Evolutionary conservation across 1,139 yeast genomes (phyloP).

Genomic region (Spathaspora sp.): DNA sequence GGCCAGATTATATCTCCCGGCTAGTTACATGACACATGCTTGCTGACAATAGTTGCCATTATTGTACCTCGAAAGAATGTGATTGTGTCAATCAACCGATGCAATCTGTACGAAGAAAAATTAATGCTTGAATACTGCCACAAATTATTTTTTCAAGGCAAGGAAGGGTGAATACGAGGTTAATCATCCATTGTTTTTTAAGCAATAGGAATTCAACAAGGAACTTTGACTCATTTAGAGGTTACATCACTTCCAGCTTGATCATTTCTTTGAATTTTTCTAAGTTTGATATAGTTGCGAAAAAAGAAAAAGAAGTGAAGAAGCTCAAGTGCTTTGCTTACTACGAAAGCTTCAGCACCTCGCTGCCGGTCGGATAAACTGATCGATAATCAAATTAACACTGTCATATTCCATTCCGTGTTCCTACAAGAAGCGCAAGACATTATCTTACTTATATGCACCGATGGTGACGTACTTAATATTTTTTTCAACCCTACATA

Average conservation of each 20-base stretch:
- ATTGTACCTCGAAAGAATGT: background rate
- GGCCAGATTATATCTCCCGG: background rate
- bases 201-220: too few relatives aligned
- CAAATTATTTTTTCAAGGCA: too few relatives aligned
- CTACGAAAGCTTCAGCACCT: too few relatives aligned
- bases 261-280: background rate
- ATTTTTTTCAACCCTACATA: background rate
- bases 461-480: background rate
- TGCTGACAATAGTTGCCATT: background rate
- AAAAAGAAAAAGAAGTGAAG: background rate
- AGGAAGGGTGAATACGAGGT: too few relatives aligned
- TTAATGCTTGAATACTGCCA: too few relatives aligned
- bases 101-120: too few relatives aligned
- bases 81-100: too few relatives aligned
- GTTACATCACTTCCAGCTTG: too few relatives aligned
- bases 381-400: background rate
- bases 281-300: background rate
- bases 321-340: too few relatives aligned
- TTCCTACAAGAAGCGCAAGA: background rate
- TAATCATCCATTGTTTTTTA: too few relatives aligned
- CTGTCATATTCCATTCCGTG: background rate
- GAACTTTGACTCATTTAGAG: too few relatives aligned
- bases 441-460: background rate
- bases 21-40: background rate
- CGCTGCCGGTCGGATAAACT: too few relatives aligned